phyloP scores from a whole-genome alignment of 176 grass and related monocot species.

The Otatea glauca region DNA sequence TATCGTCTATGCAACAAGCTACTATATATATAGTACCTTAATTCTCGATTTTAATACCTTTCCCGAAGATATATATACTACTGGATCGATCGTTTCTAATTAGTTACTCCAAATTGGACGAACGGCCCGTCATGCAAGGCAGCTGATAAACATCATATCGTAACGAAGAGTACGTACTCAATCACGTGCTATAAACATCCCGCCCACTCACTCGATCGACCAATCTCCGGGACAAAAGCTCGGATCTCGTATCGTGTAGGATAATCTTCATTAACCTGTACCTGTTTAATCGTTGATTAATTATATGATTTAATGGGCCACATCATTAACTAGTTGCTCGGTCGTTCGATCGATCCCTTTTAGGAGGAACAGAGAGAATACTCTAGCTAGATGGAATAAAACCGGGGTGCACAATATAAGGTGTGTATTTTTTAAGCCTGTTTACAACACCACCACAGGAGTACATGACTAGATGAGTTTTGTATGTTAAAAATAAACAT shows the following conservation, averaged over 20 bases:
- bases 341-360: background rate
- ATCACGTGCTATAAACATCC: background rate
- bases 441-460: background rate
- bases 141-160: background rate
- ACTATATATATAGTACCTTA: background rate
- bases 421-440: no score
- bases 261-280: conserved; percentile 36
- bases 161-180: conserved; percentile 10
- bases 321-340: background rate
- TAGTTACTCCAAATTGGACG: background rate
- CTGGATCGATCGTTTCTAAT: background rate
- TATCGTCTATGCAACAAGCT: background rate
- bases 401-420: no score
- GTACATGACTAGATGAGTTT: no score
- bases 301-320: background rate
- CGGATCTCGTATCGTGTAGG: background rate
- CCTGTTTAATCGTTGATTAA: background rate
- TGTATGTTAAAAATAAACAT: no score
- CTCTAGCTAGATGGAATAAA: no score
- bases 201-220: background rate
- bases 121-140: background rate
- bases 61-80: background rate
- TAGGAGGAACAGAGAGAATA: background rate
- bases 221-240: background rate
- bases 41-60: background rate